Evolutionary conservation across 768 basidiomycete species (phyloP).

Genomic region (Ramaria sp.): DNA sequence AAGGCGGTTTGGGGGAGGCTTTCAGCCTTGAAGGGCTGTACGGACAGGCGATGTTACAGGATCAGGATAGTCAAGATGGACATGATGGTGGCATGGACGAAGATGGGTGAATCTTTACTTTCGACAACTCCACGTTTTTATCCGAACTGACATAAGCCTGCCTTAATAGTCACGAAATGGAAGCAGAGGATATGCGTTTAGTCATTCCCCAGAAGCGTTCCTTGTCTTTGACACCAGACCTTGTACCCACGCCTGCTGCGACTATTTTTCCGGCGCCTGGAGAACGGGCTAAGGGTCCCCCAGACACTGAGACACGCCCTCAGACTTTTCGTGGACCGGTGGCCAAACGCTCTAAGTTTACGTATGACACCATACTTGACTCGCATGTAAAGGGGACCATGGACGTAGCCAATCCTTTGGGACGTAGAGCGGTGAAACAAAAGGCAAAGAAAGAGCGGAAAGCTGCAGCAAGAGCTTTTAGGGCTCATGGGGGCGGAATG

Average conservation of each 20-base stretch:
- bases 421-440: constrained; percentile 47
- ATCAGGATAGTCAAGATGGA: constrained; percentile 30
- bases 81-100: constrained; percentile 28
- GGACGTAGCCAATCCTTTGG: constrained; percentile 49
- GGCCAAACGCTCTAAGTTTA: constrained; percentile 37
- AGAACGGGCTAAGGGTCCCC: constrained; percentile 6
- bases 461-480: constrained; percentile 27
- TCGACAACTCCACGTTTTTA: background rate
- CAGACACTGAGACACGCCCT: constrained; percentile 15
- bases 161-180: constrained; percentile 16
- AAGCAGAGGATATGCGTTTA: constrained; percentile 20
- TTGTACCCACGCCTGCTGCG: background rate
- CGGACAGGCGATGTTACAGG: constrained; percentile 36
- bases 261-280: constrained; percentile 4
- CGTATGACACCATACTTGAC: constrained; percentile 42
- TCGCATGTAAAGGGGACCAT: constrained; percentile 34
- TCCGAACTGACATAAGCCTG: background rate
- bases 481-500: constrained; percentile 17
- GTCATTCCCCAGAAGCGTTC: constrained; percentile 21
- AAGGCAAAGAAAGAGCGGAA: constrained; percentile 55
- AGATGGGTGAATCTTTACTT: constrained; percentile 25
- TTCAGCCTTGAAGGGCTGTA: constrained; percentile 80
- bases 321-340: constrained; percentile 36
- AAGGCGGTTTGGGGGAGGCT: constrained; percentile 50
- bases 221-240: constrained; percentile 20